Evolutionary conservation across 441 rosid genomes (phyloP).

Genomic region (Erodium trifolium): DNA sequence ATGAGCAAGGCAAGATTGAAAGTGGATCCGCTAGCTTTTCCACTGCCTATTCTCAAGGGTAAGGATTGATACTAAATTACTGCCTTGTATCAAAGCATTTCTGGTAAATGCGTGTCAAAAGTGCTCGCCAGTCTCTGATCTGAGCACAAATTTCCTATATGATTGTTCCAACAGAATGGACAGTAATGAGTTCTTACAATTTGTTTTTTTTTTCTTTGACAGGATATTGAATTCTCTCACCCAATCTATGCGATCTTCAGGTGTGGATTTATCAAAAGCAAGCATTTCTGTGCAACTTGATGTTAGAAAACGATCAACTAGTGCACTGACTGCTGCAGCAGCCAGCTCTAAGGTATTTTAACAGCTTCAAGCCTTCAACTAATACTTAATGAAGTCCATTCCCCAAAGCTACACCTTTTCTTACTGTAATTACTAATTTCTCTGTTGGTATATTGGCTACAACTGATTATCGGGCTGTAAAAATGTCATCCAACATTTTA

Average conservation of each 20-base stretch:
- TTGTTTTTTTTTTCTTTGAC: constrained; percentile 12
- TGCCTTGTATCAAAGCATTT: background rate
- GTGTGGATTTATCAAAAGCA: constrained; percentile 46
- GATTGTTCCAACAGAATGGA: too few relatives aligned
- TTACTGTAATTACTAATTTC: background rate
- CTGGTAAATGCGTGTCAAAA: background rate
- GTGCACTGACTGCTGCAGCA: constrained; percentile 17
- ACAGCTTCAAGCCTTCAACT: background rate
- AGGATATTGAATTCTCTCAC: constrained; percentile 37
- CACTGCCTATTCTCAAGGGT: constrained; percentile 52
- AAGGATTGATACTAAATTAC: constrained; percentile 15
- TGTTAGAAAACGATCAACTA: constrained; percentile 35
- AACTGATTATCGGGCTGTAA: background rate
- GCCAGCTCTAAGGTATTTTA: constrained; percentile 44
- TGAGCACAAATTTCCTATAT: background rate
- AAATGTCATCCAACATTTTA: background rate
- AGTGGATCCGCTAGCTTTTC: constrained; percentile 32
- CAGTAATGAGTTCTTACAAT: constrained; percentile 10
- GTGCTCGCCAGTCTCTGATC: background rate
- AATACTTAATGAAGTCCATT: background rate
- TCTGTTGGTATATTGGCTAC: background rate
- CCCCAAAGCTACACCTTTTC: background rate
- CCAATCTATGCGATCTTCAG: constrained; percentile 40
- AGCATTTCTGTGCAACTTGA: constrained; percentile 43
- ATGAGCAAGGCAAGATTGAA: constrained; percentile 27